Conservation (phyloP, 768 basidiomycete genomes). For the Trametes maxima region DNA sequence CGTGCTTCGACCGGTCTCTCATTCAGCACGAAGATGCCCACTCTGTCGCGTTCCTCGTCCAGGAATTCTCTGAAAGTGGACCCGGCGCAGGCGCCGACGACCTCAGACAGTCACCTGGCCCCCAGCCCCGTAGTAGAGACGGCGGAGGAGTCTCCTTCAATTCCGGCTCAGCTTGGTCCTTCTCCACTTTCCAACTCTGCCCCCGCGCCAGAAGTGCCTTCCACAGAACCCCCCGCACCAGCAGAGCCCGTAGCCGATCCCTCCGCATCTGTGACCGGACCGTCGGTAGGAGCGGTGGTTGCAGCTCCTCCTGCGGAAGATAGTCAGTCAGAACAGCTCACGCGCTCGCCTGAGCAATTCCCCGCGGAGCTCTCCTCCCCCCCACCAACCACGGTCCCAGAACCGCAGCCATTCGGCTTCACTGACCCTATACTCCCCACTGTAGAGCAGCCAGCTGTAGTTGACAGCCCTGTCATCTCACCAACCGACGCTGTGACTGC, state of each 20-base stretch:
- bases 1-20: constrained; percentile 60
- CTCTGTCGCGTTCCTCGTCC: constrained; percentile 23
- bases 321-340: constrained; percentile 1
- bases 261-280: background rate
- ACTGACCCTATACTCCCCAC: constrained; percentile 21
- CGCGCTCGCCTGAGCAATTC: constrained; percentile 14
- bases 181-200: constrained; percentile 29
- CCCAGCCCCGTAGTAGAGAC: constrained; percentile 72
- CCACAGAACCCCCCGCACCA: background rate
- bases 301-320: background rate
- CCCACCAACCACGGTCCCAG: constrained; percentile 2
- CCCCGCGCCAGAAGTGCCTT: background rate
- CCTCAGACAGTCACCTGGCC: constrained; percentile 28
- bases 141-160: constrained; percentile 24
- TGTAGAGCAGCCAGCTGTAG: constrained; percentile 1
- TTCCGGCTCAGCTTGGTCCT: constrained; percentile 22
- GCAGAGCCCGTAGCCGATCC: background rate
- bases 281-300: background rate
- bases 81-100: constrained; percentile 32
- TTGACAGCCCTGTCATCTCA: background rate
- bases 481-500: constrained; percentile 1
- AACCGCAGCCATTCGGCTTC: constrained; percentile 17
- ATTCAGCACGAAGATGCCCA: constrained; percentile 30
- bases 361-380: background rate
- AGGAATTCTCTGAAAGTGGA: constrained; percentile 37